Conservation (phyloP, 805 yeast species). For the Priceomyces melissophilus region DNA sequence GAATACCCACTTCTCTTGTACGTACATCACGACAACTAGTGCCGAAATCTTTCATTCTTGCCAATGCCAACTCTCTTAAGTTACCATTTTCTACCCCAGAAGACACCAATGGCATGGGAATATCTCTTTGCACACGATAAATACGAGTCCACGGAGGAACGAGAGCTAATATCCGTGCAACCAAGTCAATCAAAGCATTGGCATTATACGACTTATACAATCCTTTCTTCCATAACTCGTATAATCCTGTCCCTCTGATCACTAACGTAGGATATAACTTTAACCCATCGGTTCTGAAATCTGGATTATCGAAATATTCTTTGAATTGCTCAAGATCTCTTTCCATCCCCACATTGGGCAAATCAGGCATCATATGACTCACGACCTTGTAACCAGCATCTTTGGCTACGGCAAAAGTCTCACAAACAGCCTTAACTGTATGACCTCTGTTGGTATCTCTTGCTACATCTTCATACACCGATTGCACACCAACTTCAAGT, state of each 20-base stretch:
- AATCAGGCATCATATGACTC: slow-evolving; percentile 99
- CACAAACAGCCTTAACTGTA: slow-evolving; percentile 93
- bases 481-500: slow-evolving; percentile 94
- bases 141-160: slow-evolving; percentile 99
- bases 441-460: slow-evolving; percentile 98
- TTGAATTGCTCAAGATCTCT: slow-evolving; percentile 93
- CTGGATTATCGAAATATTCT: slow-evolving; percentile 96
- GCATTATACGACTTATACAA: slow-evolving; percentile 92
- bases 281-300: slow-evolving; percentile 93
- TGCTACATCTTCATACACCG: slow-evolving; percentile 97
- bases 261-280: slow-evolving; percentile 95
- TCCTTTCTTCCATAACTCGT: slow-evolving; percentile 97
- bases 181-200: slow-evolving; percentile 87
- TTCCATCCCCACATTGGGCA: slow-evolving; percentile 98
- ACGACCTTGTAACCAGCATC: slow-evolving; percentile 98
- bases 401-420: slow-evolving; percentile 92
- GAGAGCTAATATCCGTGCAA: slow-evolving; percentile 90
- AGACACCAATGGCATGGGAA: slow-evolving; percentile 97
- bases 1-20: slow-evolving; percentile 97
- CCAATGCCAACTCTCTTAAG: slow-evolving; percentile 88
- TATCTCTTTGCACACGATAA: slow-evolving; percentile 97
- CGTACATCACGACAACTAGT: slow-evolving; percentile 94
- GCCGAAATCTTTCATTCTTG: slow-evolving; percentile 98
- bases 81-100: slow-evolving; percentile 98
- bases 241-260: slow-evolving; percentile 94